Evolutionary conservation across 306 rosid species (phyloP).

Genomic region (Hippophae tibetana): DNA sequence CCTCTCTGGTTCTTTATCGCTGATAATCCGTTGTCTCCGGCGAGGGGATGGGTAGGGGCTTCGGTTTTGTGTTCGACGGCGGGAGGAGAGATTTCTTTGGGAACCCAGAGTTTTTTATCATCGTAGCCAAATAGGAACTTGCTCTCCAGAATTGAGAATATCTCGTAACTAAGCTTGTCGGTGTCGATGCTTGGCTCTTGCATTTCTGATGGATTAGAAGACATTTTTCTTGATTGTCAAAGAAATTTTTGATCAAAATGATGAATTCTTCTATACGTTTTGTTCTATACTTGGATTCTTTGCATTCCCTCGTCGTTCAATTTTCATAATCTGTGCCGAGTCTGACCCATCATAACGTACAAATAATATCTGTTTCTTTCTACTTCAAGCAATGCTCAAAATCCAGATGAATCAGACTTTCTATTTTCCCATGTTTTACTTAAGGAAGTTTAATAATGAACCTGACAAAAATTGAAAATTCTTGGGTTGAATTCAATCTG

Average conservation of each 20-base stretch:
- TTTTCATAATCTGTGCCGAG: neutral
- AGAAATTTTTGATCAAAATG: neutral
- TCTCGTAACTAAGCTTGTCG: constrained; percentile 94
- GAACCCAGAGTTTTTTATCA: constrained; percentile 87
- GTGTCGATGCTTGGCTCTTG: constrained; percentile 96
- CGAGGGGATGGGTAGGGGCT: constrained; percentile 12
- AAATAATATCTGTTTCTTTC: neutral
- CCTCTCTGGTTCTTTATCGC: constrained; percentile 90
- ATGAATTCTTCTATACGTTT: neutral
- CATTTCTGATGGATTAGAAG: constrained; percentile 50
- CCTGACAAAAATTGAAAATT: neutral
- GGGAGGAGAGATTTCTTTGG: constrained; percentile 52
- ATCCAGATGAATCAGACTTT: neutral
- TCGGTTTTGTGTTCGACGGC: constrained; percentile 30
- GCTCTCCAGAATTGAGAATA: constrained; percentile 87
- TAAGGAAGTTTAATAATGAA: neutral
- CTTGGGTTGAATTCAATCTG: neutral
- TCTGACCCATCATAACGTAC: neutral
- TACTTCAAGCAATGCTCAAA: neutral
- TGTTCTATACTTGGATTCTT: constrained; percentile 1
- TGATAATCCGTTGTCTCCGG: constrained; percentile 26
- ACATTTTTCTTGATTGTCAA: constrained; percentile 20
- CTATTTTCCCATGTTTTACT: constrained; percentile 22
- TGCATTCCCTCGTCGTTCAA: constrained; percentile 7
- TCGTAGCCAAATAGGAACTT: constrained; percentile 96